Conservation (phyloP, 768 basidiomycete genomes). For the Epithele typhae region DNA sequence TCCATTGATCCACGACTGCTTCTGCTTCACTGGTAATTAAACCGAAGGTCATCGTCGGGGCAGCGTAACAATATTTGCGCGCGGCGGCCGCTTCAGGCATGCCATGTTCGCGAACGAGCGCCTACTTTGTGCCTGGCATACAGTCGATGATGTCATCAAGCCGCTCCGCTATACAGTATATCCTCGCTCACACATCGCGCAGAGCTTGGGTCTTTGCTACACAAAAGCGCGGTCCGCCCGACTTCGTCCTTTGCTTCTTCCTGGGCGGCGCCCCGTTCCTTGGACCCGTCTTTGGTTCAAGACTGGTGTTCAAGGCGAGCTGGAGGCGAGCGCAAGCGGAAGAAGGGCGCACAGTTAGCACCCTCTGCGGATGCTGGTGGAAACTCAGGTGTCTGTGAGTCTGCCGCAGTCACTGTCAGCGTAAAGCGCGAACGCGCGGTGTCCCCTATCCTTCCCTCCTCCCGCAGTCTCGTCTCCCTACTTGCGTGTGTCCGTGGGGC, state of each 20-base stretch:
- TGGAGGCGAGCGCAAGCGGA: not conserved
- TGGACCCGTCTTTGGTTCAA: slow-evolving; percentile 1
- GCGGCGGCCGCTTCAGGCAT: too few species aligned
- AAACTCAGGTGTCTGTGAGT: not conserved
- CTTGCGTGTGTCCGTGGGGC: too few species aligned
- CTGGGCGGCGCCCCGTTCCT: slow-evolving; percentile 1
- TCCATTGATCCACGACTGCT: too few species aligned
- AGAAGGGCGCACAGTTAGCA: too few species aligned
- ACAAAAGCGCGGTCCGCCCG: not conserved
- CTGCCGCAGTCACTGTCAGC: not conserved
- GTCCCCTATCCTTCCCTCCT: slow-evolving; percentile 7
- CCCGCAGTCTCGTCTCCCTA: not conserved
- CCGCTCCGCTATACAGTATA: not conserved
- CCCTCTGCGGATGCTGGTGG: too few species aligned
- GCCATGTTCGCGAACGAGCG: too few species aligned
- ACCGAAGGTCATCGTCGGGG: too few species aligned
- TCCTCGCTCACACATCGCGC: slow-evolving; percentile 2
- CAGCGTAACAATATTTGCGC: too few species aligned
- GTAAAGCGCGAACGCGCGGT: slow-evolving; percentile 16
- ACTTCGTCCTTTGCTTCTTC: not conserved
- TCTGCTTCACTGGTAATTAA: too few species aligned
- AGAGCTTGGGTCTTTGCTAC: not conserved
- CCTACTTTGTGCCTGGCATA: too few species aligned
- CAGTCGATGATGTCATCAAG: not conserved
- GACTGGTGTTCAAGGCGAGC: slow-evolving; percentile 4